Percentiles rank a stretch among this genome's conserved stretches.
Evolutionary conservation across 768 basidiomycete genomes (phyloP).

Genomic region (Agaricus subrufescens): DNA sequence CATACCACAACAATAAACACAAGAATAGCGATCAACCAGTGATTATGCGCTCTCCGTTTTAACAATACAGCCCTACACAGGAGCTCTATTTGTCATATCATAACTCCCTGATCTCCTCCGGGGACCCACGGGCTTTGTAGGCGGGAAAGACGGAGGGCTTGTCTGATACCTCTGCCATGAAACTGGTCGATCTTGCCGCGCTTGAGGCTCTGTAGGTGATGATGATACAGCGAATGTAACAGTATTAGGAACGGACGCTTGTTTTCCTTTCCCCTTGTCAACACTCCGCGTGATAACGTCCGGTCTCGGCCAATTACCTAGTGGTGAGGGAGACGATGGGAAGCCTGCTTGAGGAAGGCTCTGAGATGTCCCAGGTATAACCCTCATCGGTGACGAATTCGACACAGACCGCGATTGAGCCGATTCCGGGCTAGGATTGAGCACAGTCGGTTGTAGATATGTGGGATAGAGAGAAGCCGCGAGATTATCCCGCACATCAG

Average conservation of each 20-base stretch:
- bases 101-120: conserved; percentile 5
- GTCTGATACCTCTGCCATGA: neutral
- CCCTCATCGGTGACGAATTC: conserved; percentile 11
- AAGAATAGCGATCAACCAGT: neutral
- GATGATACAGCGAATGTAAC: neutral
- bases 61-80: neutral
- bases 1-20: neutral
- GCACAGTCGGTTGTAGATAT: conserved; percentile 15
- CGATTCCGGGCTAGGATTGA: conserved; percentile 19
- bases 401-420: conserved; percentile 19
- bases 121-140: neutral
- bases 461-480: conserved; percentile 28
- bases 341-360: conserved; percentile 13
- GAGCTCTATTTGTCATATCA: neutral
- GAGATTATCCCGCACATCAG: conserved; percentile 1
- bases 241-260: neutral
- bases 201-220: neutral
- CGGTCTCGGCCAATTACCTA: conserved; percentile 52
- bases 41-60: neutral
- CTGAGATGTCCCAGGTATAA: conserved; percentile 10
- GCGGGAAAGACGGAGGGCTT: conserved; percentile 1
- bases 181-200: neutral
- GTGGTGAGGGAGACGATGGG: conserved; percentile 35
- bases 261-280: conserved; percentile 24
- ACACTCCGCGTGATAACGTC: conserved; percentile 31